These are phyloP conservation scores for Suaeda aralocaspica DNA, from an alignment of 148 eudicot species.

Conservation along the genomic window DNA sequence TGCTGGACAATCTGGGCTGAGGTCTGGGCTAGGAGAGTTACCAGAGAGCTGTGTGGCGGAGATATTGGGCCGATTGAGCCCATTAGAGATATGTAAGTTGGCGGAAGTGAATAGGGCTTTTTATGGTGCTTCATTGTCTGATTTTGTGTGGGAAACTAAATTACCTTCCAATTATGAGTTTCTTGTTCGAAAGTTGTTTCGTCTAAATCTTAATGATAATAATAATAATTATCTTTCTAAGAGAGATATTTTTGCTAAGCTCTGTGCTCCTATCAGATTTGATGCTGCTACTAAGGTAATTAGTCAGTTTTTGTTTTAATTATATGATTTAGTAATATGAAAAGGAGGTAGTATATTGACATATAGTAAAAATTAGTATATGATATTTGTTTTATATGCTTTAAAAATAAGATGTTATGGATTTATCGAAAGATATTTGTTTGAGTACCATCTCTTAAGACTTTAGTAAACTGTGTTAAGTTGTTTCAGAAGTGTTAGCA, in stretches of 20 bases:
- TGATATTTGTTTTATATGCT: too few species aligned
- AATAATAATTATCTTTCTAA: slow-evolving; percentile 28
- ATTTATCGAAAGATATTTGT: too few species aligned
- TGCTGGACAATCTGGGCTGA: slow-evolving; percentile 32
- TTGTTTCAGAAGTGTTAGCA: background rate
- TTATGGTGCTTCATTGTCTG: slow-evolving; percentile 48
- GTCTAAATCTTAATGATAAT: slow-evolving; percentile 14
- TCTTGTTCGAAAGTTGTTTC: slow-evolving; percentile 38
- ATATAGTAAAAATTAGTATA: too few species aligned
- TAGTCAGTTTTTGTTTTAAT: too few species aligned
- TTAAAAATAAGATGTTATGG: too few species aligned
- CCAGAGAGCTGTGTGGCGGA: slow-evolving; percentile 66
- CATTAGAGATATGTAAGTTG: slow-evolving; percentile 51
- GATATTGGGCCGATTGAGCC: slow-evolving; percentile 39
- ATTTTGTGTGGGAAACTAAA: slow-evolving; percentile 56
- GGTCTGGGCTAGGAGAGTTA: slow-evolving; percentile 39
- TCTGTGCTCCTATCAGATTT: slow-evolving; percentile 42
- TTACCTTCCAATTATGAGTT: slow-evolving; percentile 44
- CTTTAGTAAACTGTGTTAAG: background rate
- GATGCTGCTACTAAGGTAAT: slow-evolving; percentile 57
- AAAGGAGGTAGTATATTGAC: too few species aligned
- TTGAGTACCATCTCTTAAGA: too few species aligned
- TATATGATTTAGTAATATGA: too few species aligned
- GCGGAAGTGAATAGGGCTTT: slow-evolving; percentile 41
- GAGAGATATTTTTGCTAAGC: slow-evolving; percentile 44